These are phyloP conservation scores for Ilyonectria robusta DNA, from an alignment of 2,329 filamentous ascomycete genomes.

Conservation along the genomic window DNA sequence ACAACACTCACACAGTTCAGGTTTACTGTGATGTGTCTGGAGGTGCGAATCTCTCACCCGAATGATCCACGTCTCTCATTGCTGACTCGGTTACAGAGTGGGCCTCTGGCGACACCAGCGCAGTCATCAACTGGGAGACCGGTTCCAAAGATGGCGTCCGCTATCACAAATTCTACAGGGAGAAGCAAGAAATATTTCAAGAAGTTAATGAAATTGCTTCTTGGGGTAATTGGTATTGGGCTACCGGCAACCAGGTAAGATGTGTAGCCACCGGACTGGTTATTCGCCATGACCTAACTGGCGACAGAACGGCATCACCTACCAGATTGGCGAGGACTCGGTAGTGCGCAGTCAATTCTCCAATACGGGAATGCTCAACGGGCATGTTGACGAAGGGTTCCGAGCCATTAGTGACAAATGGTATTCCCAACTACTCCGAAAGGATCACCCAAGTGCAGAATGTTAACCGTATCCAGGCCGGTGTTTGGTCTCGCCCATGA, in stretches of 20 bases:
- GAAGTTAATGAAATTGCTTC: conserved; percentile 80
- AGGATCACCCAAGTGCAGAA: not conserved
- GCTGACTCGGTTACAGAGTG: conserved; percentile 69
- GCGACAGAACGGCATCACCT: conserved; percentile 64
- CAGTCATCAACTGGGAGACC: conserved; percentile 75
- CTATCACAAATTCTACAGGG: conserved; percentile 75
- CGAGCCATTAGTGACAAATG: conserved; percentile 61
- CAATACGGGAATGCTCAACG: conserved; percentile 71
- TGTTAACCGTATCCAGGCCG: conserved; percentile 58
- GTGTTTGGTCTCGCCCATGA: conserved; percentile 84
- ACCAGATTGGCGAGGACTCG: conserved; percentile 78
- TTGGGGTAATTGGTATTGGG: conserved; percentile 87
- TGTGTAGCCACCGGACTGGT: not conserved
- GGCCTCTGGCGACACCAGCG: conserved; percentile 73
- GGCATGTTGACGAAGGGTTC: conserved; percentile 75
- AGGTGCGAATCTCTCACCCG: not conserved
- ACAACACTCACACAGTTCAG: conserved; percentile 73
- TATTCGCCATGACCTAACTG: not conserved
- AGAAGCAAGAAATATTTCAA: conserved; percentile 74
- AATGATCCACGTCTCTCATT: not conserved
- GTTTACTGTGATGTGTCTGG: conserved; percentile 79
- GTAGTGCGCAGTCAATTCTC: conserved; percentile 78
- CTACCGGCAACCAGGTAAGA: conserved; percentile 55
- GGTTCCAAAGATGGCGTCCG: conserved; percentile 64
- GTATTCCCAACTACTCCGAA: conserved; percentile 25